A percentile compares a stretch with the other conserved stretches of the same genome.
These are phyloP conservation scores for Aspergillus carlsbadensis DNA, from an alignment of 495 filamentous ascomycete genomes.

Conservation along the genomic window DNA sequence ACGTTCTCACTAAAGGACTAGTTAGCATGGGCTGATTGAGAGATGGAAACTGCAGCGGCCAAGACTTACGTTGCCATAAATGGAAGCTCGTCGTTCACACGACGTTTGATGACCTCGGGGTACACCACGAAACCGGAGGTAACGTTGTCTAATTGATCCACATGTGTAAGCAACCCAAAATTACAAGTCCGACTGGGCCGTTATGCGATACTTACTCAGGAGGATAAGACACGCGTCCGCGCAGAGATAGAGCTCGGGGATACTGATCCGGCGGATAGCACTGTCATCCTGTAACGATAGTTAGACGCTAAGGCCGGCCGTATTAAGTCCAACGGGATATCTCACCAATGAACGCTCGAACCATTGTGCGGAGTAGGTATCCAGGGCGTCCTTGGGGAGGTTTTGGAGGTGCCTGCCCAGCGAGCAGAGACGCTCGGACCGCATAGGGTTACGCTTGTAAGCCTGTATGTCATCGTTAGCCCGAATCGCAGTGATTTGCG, in stretches of 20 bases:
- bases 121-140: constrained; percentile 82
- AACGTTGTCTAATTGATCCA: constrained; percentile 62
- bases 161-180: not conserved
- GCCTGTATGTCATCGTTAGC: constrained; percentile 49
- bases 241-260: constrained; percentile 78
- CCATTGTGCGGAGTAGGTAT: constrained; percentile 86
- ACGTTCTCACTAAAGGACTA: constrained; percentile 39
- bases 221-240: constrained; percentile 81
- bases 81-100: constrained; percentile 75
- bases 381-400: constrained; percentile 63
- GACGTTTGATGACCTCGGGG: constrained; percentile 69
- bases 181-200: not conserved
- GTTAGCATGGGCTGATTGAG: constrained; percentile 19
- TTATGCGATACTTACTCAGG: constrained; percentile 44
- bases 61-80: constrained; percentile 76
- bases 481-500: not conserved
- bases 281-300: constrained; percentile 44
- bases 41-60: not conserved
- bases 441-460: constrained; percentile 92
- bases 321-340: constrained; percentile 18
- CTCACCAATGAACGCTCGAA: constrained; percentile 62
- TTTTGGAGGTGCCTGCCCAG: constrained; percentile 70
- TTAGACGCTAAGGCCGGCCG: constrained; percentile 8
- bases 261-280: constrained; percentile 66
- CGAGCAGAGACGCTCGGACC: constrained; percentile 77